Percentiles rank a stretch among this genome's conserved stretches.
phyloP scores from a whole-genome alignment of 2,329 filamentous ascomycete genomes.

The Pseudogymnoascus sp. region DNA sequence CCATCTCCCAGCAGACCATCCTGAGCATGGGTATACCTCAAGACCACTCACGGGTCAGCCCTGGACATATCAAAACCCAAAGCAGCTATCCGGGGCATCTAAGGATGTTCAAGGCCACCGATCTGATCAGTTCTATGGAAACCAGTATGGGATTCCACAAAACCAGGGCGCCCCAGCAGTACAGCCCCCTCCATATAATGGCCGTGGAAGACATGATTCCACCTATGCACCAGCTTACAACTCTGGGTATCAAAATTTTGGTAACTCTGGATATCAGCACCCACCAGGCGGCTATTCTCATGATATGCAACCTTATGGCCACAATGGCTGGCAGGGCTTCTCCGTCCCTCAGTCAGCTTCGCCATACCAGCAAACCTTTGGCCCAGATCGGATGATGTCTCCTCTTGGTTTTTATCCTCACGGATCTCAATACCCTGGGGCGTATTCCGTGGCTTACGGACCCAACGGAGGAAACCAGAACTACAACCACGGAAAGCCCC shows the following conservation, averaged over 20 bases:
- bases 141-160: neutral
- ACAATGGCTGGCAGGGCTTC: neutral
- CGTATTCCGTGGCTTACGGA: neutral
- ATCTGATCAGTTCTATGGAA: neutral
- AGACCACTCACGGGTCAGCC: slow-evolving; percentile 3
- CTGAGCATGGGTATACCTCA: neutral
- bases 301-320: neutral
- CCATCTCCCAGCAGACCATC: slow-evolving; percentile 12
- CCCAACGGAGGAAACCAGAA: neutral
- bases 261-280: neutral
- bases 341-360: neutral
- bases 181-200: slow-evolving; percentile 5
- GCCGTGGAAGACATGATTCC: neutral
- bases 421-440: neutral
- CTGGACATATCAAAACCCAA: neutral
- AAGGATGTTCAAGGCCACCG: neutral
- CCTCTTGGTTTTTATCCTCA: neutral
- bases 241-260: neutral
- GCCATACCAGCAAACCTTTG: slow-evolving; percentile 8
- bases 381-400: neutral
- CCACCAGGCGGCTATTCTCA: neutral
- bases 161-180: neutral
- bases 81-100: neutral
- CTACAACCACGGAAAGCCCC: neutral
- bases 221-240: neutral